These are phyloP conservation scores for Syzygium oleosum DNA, from an alignment of 345 rosid genomes.

Conservation along the genomic window DNA sequence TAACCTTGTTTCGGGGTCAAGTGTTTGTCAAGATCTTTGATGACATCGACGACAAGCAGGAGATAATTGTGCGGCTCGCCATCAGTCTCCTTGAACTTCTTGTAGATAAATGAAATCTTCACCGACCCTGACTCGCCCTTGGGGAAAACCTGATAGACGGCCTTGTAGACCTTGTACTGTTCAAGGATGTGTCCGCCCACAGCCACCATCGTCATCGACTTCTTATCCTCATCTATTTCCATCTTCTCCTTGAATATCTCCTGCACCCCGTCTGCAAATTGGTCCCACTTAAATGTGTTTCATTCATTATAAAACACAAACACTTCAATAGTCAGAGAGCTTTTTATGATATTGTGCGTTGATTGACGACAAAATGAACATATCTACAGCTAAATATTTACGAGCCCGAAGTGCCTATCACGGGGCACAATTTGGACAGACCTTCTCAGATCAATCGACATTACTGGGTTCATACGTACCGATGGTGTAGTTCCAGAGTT, in stretches of 20 bases:
- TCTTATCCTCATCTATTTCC: neutral
- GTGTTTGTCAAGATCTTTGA: neutral
- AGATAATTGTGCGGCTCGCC: neutral
- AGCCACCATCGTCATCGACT: neutral
- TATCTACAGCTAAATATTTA: neutral
- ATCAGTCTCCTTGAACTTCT: neutral
- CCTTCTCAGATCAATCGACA: neutral
- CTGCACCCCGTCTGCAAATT: neutral
- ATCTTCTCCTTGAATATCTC: neutral
- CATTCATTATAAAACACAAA: neutral
- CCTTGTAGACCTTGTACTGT: neutral
- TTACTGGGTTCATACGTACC: neutral
- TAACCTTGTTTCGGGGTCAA: neutral
- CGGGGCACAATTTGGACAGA: neutral
- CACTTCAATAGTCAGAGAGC: neutral
- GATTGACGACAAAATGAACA: too few species aligned
- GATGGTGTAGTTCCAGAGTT: conserved; percentile 4
- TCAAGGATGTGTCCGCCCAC: neutral
- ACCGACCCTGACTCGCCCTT: neutral
- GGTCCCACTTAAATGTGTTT: neutral
- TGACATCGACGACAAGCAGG: neutral
- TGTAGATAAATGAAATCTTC: neutral
- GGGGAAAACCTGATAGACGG: neutral
- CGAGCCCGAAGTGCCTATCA: neutral
- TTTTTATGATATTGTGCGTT: neutral